Evolutionary conservation across 1,139 yeast genomes (phyloP), one percentile per base, ranked within the genome.

Genomic region (Hanseniaspora uvarum): DNA sequence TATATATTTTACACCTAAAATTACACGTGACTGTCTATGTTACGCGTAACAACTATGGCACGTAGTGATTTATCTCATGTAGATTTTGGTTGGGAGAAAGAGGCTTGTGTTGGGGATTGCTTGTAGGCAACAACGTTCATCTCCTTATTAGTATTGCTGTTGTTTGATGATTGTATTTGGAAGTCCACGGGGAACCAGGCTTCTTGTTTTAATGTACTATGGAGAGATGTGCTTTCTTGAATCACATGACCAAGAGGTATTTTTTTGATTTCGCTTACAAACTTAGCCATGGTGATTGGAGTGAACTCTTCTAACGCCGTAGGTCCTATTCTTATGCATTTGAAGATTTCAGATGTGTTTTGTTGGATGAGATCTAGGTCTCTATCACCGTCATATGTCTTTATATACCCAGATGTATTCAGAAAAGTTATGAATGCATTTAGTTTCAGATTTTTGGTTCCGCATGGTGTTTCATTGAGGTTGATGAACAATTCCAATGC

Each of bases 261-360:
- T 16, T 30, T 33, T n/a, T 50, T 50, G 3, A 50, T 43, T 21
- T 50, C 53, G 8, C 33, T 26, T 18, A 50, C 40, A 37, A 50
- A 50, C 5, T 28, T 26, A 10, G 49, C 48, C 18, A 50, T 44
- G n/a, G 53, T 19, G 7, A 50, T n/a, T 7, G 53, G 44, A 2
- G 44, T 50, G 26, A 50, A 39, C 41, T 50, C 53, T 3, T 21
- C 28, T 6, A 44, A 14, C 5, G 48, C 48, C n/a, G 53, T 34
- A 4, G 34, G 44, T 5, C 53, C 53, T 5, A 50, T n/a, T 30
- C 33, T 43, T 19, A 50, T 36, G 30, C 53, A 50, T 5, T 39
- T 31, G 8, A 34, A 28, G 11, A 44, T n/a, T 5, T 36, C 36
- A 3, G 26, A n/a, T 10, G 38, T 39, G 10, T 10, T 36, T 14